Percentiles rank a stretch among this genome's conserved stretches.
Evolutionary conservation across 768 basidiomycete species (phyloP).

Genomic region (Mycena venus): DNA sequence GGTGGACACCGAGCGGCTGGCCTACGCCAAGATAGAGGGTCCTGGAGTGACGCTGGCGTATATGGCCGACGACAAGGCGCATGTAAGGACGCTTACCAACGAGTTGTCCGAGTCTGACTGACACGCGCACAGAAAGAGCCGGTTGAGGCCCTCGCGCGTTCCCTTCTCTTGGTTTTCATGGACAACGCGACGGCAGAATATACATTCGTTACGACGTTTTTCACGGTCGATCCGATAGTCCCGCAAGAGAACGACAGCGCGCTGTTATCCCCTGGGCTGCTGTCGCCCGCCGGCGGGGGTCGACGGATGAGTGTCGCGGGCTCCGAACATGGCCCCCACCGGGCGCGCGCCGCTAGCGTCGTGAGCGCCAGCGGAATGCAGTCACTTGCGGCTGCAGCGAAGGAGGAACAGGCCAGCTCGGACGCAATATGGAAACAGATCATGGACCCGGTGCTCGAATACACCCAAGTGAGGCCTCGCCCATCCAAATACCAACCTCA

Average conservation of each 20-base stretch:
- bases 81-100: constrained; percentile 66
- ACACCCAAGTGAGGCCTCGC: constrained; percentile 88
- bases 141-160: constrained; percentile 87
- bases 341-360: constrained; percentile 48
- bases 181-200: constrained; percentile 97
- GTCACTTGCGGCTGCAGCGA: constrained; percentile 55
- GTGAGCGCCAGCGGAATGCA: constrained; percentile 49
- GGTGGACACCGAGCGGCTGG: constrained; percentile 69
- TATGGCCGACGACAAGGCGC: constrained; percentile 89
- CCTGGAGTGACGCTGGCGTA: constrained; percentile 86
- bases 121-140: constrained; percentile 75
- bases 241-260: constrained; percentile 50
- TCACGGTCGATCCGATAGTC: constrained; percentile 60
- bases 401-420: constrained; percentile 71
- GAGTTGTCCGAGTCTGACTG: neutral
- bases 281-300: constrained; percentile 63
- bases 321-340: constrained; percentile 65
- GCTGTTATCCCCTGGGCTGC: constrained; percentile 52
- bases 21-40: constrained; percentile 82
- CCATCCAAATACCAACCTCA: too few species aligned
- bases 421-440: constrained; percentile 91
- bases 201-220: constrained; percentile 88
- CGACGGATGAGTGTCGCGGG: constrained; percentile 54
- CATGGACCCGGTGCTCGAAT: constrained; percentile 91
- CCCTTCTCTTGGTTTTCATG: constrained; percentile 89